Percentiles rank a stretch among this genome's conserved stretches.
Evolutionary conservation across 768 basidiomycete genomes (phyloP).

Genomic region (Sarcodon sp.): DNA sequence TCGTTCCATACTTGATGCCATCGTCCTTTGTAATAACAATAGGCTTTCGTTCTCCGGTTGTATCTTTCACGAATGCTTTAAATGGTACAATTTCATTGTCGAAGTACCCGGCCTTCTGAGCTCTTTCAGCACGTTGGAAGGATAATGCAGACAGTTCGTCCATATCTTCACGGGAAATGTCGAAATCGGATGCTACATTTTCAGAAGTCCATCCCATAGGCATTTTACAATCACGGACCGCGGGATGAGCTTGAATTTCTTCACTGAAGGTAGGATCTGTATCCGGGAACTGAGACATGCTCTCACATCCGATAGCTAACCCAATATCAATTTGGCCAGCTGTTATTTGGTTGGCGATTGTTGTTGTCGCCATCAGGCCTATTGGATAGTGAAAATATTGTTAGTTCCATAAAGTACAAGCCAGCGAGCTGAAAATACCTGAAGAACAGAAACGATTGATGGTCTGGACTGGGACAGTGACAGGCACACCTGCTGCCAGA

Average conservation of each 20-base stretch:
- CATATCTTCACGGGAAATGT: conserved; percentile 62
- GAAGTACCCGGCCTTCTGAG: conserved; percentile 57
- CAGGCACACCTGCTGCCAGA: conserved; percentile 72
- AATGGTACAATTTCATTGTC: conserved; percentile 65
- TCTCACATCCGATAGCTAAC: conserved; percentile 74
- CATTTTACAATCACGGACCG: conserved; percentile 47
- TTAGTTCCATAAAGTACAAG: too few species aligned
- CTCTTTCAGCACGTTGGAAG: conserved; percentile 67
- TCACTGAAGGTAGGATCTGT: conserved; percentile 47
- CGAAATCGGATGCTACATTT: conserved; percentile 68
- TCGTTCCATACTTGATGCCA: conserved; percentile 67
- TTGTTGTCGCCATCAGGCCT: conserved; percentile 69
- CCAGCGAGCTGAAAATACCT: conserved; percentile 11
- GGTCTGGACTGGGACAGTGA: conserved; percentile 59
- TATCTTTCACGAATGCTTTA: conserved; percentile 38
- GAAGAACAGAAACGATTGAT: conserved; percentile 78
- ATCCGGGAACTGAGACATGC: conserved; percentile 74
- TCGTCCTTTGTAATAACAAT: conserved; percentile 62
- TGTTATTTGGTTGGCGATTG: conserved; percentile 64
- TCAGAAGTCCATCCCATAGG: conserved; percentile 91
- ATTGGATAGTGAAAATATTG: too few species aligned
- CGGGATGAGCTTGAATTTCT: conserved; percentile 37
- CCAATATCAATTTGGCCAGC: conserved; percentile 75
- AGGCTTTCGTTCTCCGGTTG: conserved; percentile 35
- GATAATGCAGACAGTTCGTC: conserved; percentile 65